Evolutionary conservation across 2,329 filamentous ascomycete genomes (phyloP).

Genomic region (Nothophoma quercina): DNA sequence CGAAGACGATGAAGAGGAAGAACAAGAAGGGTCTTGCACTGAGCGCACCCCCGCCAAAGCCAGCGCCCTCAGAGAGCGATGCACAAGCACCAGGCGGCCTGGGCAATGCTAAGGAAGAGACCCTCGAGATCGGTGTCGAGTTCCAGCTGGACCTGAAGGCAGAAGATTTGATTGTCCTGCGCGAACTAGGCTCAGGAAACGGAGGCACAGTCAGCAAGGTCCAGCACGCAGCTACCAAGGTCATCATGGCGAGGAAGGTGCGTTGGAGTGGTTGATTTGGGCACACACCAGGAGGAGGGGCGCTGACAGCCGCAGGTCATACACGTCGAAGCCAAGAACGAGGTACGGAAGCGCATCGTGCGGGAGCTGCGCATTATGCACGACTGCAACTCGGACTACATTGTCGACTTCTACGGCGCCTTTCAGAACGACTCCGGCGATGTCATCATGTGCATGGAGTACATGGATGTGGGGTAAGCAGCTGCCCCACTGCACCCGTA

Average conservation of each 20-base stretch:
- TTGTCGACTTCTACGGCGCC: conserved; percentile 96
- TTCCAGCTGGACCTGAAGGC: conserved; percentile 92
- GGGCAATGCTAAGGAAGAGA: conserved; percentile 71
- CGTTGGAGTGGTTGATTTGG: conserved; percentile 21
- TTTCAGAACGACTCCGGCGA: conserved; percentile 97
- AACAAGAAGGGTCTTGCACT: conserved; percentile 96
- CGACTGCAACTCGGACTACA: conserved; percentile 94
- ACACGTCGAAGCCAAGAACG: conserved; percentile 96
- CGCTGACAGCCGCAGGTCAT: conserved; percentile 73
- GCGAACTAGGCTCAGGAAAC: conserved; percentile 94
- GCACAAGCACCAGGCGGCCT: conserved; percentile 66
- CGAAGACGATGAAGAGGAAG: conserved; percentile 94
- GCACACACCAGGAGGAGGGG: not conserved
- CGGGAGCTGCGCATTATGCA: conserved; percentile 98
- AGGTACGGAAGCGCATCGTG: conserved; percentile 95
- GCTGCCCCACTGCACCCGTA: conserved; percentile 1
- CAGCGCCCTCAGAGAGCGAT: conserved; percentile 75
- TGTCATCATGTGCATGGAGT: conserved; percentile 99
- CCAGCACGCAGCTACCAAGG: conserved; percentile 90
- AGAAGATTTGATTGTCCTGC: conserved; percentile 90
- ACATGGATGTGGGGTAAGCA: conserved; percentile 96
- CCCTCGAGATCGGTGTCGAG: conserved; percentile 94
- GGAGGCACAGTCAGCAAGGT: conserved; percentile 99
- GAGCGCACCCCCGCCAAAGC: conserved; percentile 76
- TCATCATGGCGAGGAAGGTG: conserved; percentile 98